phyloP scores from a whole-genome alignment of 108 stramenopile genomes.

The Epithemia pelagica region DNA sequence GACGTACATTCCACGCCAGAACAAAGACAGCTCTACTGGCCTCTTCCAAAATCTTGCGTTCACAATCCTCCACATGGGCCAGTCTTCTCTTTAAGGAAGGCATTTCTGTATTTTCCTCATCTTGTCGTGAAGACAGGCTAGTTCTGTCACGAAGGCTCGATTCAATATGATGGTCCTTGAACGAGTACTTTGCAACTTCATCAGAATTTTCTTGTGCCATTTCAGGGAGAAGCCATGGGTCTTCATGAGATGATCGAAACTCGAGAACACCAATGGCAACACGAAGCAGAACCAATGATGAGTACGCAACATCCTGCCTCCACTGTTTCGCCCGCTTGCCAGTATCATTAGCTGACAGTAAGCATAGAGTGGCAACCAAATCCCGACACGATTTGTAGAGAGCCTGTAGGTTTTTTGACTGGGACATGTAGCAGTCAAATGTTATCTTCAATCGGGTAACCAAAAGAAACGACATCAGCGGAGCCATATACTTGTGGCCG shows the following conservation, averaged over 20 bases:
- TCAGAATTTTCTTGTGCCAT: not conserved
- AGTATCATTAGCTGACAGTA: conserved; percentile 5
- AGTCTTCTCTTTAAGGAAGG: not conserved
- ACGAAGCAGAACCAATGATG: conserved; percentile 15
- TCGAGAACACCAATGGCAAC: conserved; percentile 19
- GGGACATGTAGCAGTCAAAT: conserved; percentile 25
- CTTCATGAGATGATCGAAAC: conserved; percentile 1
- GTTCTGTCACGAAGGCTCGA: not conserved
- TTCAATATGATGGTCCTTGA: not conserved
- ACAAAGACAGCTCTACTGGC: not conserved
- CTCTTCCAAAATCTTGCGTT: conserved; percentile 2
- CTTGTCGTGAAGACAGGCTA: not conserved
- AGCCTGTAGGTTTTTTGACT: not conserved
- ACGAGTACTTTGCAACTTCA: not conserved
- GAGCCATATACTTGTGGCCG: conserved; percentile 25
- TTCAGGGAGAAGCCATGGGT: not conserved
- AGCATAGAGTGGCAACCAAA: conserved; percentile 8
- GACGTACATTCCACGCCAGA: not conserved
- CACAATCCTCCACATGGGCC: not conserved
- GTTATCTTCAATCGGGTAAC: conserved; percentile 20
- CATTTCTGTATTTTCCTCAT: not conserved
- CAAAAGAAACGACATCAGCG: conserved; percentile 24
- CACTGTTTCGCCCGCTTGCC: conserved; percentile 11
- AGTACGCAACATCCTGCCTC: conserved; percentile 18
- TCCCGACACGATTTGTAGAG: conserved; percentile 19